Conservation (phyloP, 371 early-diverging fungal genomes). For the Thermomucor indicae-seudaticae region DNA sequence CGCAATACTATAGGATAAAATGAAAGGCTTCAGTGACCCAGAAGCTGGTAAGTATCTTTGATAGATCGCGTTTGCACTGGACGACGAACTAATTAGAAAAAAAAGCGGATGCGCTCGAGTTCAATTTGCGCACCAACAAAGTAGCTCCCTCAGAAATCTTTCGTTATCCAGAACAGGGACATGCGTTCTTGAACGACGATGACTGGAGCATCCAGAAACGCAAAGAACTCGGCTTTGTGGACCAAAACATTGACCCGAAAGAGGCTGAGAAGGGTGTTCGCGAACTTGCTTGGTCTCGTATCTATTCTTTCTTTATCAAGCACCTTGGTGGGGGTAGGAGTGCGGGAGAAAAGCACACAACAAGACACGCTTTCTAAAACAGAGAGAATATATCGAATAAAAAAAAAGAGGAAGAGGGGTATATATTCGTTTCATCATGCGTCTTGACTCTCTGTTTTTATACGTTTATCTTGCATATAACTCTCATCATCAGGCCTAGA, state of each 20-base stretch:
- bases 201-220: constrained; percentile 31
- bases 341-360: neutral
- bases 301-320: constrained; percentile 36
- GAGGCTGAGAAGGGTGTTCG: constrained; percentile 25
- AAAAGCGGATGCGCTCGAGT: constrained; percentile 23
- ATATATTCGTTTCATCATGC: no score
- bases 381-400: neutral
- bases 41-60: constrained; percentile 21
- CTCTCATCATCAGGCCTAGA: constrained; percentile 1
- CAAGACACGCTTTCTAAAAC: neutral
- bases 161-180: constrained; percentile 39
- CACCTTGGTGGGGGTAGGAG: constrained; percentile 19
- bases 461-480: constrained; percentile 2
- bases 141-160: constrained; percentile 29
- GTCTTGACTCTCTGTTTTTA: constrained; percentile 5
- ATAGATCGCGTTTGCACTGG: constrained; percentile 2
- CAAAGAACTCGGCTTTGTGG: constrained; percentile 36
- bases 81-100: constrained; percentile 1
- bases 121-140: constrained; percentile 11
- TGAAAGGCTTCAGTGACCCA: constrained; percentile 41
- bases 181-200: constrained; percentile 54
- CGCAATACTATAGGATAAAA: constrained; percentile 34
- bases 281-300: constrained; percentile 40
- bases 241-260: constrained; percentile 22
- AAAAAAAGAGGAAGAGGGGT: no score